A percentile compares a stretch with the other conserved stretches of the same genome.
Evolutionary conservation across 768 basidiomycete species (phyloP).

Genomic region (Pleurotus citrinopileatus): DNA sequence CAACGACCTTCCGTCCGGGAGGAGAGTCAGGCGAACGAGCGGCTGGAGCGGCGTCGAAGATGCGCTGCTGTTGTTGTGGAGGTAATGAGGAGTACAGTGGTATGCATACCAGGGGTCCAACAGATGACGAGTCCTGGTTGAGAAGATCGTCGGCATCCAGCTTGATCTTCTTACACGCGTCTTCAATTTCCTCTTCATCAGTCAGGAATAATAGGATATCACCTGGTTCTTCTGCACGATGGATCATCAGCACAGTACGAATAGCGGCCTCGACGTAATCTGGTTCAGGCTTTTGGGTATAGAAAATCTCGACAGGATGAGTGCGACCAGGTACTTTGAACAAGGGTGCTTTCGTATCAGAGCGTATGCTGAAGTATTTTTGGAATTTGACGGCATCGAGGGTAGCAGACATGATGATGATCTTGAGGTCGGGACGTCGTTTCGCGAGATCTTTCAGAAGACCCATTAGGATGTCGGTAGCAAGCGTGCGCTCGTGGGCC

Average conservation of each 20-base stretch:
- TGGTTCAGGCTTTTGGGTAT: constrained; percentile 87
- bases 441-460: constrained; percentile 83
- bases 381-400: constrained; percentile 97
- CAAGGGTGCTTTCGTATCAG: constrained; percentile 56
- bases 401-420: constrained; percentile 98
- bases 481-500: constrained; percentile 96
- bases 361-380: constrained; percentile 75
- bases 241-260: constrained; percentile 94
- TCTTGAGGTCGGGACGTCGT: constrained; percentile 84
- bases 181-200: constrained; percentile 98
- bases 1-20: constrained; percentile 88
- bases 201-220: constrained; percentile 95
- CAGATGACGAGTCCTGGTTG: constrained; percentile 64
- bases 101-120: constrained; percentile 87
- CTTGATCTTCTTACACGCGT: constrained; percentile 91
- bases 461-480: constrained; percentile 98
- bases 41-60: constrained; percentile 86
- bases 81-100: constrained; percentile 96
- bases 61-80: constrained; percentile 91
- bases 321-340: constrained; percentile 93
- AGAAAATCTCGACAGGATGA: constrained; percentile 95
- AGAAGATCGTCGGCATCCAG: constrained; percentile 83
- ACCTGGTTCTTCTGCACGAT: constrained; percentile 90
- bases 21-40: constrained; percentile 63
- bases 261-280: constrained; percentile 98